Evolutionary conservation across 2,329 filamentous ascomycete genomes (phyloP).

Genomic region (Botrytis squamosa): DNA sequence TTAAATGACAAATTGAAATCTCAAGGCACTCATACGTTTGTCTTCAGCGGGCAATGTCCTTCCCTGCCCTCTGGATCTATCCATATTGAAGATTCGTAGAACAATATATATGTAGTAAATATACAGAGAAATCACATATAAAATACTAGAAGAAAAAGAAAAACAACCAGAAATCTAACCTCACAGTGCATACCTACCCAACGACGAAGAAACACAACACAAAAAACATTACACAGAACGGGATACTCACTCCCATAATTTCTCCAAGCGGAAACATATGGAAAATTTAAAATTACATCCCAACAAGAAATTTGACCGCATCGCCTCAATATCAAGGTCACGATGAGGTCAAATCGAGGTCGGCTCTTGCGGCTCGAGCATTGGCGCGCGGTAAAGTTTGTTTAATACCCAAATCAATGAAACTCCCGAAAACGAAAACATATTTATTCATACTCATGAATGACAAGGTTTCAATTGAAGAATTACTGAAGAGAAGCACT

Average conservation of each 20-base stretch:
- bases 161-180: background rate
- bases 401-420: background rate
- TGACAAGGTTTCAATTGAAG: background rate
- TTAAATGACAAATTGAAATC: background rate
- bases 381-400: background rate
- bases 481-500: background rate
- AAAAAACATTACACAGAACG: background rate
- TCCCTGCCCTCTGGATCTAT: too few species aligned
- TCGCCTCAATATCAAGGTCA: background rate
- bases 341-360: background rate
- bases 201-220: background rate
- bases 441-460: background rate
- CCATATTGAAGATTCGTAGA: background rate
- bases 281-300: background rate
- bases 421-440: background rate
- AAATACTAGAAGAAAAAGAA: background rate
- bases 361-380: background rate
- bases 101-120: background rate
- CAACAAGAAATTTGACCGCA: background rate
- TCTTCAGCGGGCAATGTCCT: background rate
- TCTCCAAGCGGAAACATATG: background rate
- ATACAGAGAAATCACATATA: background rate
- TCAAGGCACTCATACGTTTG: background rate
- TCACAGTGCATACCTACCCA: background rate
- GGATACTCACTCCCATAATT: background rate